Base-by-base conservation (phyloP, 257 asterid species). In the Coffea eugenioides region DNA sequence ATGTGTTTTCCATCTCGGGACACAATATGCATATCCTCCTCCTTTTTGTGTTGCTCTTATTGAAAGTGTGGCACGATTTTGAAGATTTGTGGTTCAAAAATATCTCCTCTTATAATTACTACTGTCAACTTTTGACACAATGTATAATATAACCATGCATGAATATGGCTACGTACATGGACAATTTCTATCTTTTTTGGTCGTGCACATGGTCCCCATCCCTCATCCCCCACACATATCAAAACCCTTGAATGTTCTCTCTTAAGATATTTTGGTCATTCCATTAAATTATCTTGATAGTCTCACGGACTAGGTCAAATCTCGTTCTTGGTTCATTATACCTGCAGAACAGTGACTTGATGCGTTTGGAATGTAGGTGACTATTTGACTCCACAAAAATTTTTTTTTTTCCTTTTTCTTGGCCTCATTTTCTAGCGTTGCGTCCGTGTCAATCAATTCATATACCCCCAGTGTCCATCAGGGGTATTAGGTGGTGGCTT, bases 141-240 rank as follows among this genome's bases (percentile, higher is more conserved):
- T 78, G 76, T 59, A 66, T 69, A 75, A 81, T 59, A 66, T 72
- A 75, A 81, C 80, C 90, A 79, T 89, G 91, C 89, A 89, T 84
- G 88, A 84, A 87, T 62, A 80, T 54, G 79, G 73, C 68, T 79
- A 86, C 88, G 88, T 80, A 84, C 83, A 49, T 84, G 75, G 81
- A 80, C 82, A 75, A 11, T 65, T 57, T 54, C 51, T 69, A 1
- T 73, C 52, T 52, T 65, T 76, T 56, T 69, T 7, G 59, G 56
- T 34, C 21, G 75, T 51, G 41, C 81, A 79, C 78, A 79, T 27
- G 87, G 78, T 68, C 74, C 82, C 84, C 72, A 54, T 51, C 59
- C 69, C 57, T 66, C 65, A 69, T 83, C 74, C 34, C 34, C 81
- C 79, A 69, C 75, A 8, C 75, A 14, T 41, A 18, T 76, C 45